Evolutionary conservation across 345 rosid species (phyloP), one percentile per base, ranked within the genome.

Genomic region (Physaria fendleri): DNA sequence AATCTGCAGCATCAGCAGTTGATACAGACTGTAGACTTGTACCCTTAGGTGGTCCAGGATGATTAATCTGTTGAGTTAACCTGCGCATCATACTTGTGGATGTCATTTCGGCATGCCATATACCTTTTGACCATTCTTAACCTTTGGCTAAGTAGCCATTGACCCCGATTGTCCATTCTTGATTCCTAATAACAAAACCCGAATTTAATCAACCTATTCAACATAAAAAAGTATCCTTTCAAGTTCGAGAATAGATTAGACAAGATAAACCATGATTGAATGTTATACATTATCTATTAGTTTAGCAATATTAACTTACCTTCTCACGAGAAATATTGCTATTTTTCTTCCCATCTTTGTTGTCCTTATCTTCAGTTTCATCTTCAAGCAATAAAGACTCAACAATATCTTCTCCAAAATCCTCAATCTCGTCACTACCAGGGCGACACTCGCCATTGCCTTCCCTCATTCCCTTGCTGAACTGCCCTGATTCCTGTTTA

Each of bases 151-250:
- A 93, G 87, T 23, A 79, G 66, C 66, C 62, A 59, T 20, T 49
- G 78, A 39, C 98, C 99, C 64, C 99, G 79, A 61, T 59, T 65
- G 76, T 89, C 99, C 61, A 77, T 77, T 77, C 99, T 80, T 60
- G 64, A 71, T 49, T 87, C 97, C 99, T 93, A 90, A 56, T 47
- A 66, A 76, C 27, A 42, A 59, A 65, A 74, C 3, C 4, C 25
- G 13, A 12, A 32, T 30, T 42, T 8, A 9, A 42, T 62, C 17
- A 68, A 54, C 17, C 32, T 25, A 39, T 17, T 8, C 50, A 29
- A 6, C 59, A 52, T 8, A 37, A 38, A 45, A 35, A 53, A 6
- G 17, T 16, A 40, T 35, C 43, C 52, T 44, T 54, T 60, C 41
- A 43, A 58, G 20, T 23, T 23, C 43, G 10, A 15, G 30, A 46